Evolutionary conservation across 225 moss, liverwort and hornwort genomes (phyloP).

Genomic region (Physcomitrellopsis africana): DNA sequence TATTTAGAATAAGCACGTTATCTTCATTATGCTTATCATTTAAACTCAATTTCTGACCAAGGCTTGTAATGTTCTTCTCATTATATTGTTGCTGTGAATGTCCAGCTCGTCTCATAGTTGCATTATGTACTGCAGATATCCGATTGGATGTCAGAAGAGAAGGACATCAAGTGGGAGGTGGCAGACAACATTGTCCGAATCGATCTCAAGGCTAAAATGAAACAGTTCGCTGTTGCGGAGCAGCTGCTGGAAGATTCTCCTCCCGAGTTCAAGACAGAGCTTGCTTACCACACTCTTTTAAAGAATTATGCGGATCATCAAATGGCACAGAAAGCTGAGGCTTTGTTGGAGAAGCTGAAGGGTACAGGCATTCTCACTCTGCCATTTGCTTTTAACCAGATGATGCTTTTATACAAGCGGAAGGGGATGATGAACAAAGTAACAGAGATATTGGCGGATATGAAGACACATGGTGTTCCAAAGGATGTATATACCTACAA

Average conservation of each 20-base stretch:
- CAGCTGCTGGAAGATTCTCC: slow-evolving; percentile 48
- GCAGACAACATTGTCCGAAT: slow-evolving; percentile 53
- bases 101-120: slow-evolving; percentile 33
- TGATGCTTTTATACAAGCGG: slow-evolving; percentile 66
- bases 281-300: slow-evolving; percentile 56
- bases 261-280: slow-evolving; percentile 57
- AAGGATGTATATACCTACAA: slow-evolving; percentile 84
- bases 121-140: slow-evolving; percentile 46
- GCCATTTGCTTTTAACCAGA: slow-evolving; percentile 77
- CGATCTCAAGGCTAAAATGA: slow-evolving; percentile 56
- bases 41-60: neutral
- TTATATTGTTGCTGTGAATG: slow-evolving; percentile 23
- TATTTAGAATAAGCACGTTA: neutral
- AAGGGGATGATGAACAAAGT: slow-evolving; percentile 45
- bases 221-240: slow-evolving; percentile 45
- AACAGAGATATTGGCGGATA: slow-evolving; percentile 50
- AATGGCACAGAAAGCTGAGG: slow-evolving; percentile 56
- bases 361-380: slow-evolving; percentile 46
- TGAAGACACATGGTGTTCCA: slow-evolving; percentile 51
- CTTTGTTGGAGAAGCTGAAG: slow-evolving; percentile 51
- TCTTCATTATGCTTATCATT: slow-evolving; percentile 26
- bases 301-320: slow-evolving; percentile 50
- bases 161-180: slow-evolving; percentile 44
- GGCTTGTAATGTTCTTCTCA: neutral
- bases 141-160: slow-evolving; percentile 59